Percentiles rank a stretch among this genome's conserved stretches.
phyloP scores from a whole-genome alignment of 176 grass and related monocot species.

The Aegilops bicornis region DNA sequence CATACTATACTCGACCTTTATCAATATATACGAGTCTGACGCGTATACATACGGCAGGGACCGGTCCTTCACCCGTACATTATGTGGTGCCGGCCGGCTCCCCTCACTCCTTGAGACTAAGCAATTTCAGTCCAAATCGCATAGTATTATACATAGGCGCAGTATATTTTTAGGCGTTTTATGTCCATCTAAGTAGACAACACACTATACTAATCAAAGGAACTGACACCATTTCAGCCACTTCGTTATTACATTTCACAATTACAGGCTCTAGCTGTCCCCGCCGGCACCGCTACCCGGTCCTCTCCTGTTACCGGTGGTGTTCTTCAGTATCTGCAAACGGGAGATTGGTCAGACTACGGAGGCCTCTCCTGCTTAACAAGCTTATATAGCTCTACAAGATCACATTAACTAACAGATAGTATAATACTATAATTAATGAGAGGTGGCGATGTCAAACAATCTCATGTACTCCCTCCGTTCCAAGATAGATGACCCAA shows the following conservation, averaged over 20 bases:
- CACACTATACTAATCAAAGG: neutral
- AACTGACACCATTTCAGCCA: neutral
- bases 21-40: neutral
- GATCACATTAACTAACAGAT: neutral
- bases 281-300: constrained; percentile 43
- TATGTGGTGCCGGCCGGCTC: neutral
- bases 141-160: neutral
- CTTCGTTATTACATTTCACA: neutral
- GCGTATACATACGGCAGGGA: neutral
- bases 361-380: neutral
- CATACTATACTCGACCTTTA: neutral
- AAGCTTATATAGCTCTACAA: neutral
- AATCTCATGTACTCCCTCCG: too few relatives aligned
- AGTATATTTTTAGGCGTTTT: too few relatives aligned
- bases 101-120: neutral
- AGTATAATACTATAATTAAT: neutral
- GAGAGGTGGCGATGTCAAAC: neutral
- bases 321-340: constrained; percentile 87
- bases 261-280: constrained; percentile 38
- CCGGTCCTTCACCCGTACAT: neutral
- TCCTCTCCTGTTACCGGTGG: constrained; percentile 78
- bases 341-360: neutral
- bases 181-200: too few relatives aligned
- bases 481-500: too few relatives aligned
- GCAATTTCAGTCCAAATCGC: neutral